Evolutionary conservation across 2,329 filamentous ascomycete genomes (phyloP).

Genomic region (Colletotrichum filicis): DNA sequence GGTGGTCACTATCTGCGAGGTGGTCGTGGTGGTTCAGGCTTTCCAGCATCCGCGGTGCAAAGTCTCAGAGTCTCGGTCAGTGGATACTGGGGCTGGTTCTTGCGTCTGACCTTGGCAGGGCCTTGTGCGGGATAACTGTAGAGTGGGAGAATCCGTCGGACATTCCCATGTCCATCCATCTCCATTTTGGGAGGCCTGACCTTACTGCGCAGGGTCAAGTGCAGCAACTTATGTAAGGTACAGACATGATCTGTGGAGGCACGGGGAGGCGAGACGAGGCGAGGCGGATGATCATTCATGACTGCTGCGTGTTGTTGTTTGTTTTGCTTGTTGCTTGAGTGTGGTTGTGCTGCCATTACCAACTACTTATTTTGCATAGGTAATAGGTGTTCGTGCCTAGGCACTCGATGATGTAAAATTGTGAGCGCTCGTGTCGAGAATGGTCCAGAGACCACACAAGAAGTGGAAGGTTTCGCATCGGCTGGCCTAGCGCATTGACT

Average conservation of each 20-base stretch:
- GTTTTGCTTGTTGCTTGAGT: constrained; percentile 6
- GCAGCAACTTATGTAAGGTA: constrained; percentile 31
- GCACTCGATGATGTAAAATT: not conserved
- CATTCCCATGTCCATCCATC: constrained; percentile 23
- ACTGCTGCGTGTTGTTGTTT: constrained; percentile 10
- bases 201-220: constrained; percentile 12
- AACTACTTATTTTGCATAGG: not conserved
- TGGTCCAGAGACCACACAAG: not conserved
- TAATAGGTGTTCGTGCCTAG: not conserved
- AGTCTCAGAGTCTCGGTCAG: constrained; percentile 8
- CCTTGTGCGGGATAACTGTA: constrained; percentile 13
- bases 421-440: not conserved
- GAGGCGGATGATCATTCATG: not conserved
- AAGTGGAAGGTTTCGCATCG: constrained; percentile 17
- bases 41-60: not conserved
- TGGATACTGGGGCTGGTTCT: constrained; percentile 10
- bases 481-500: constrained; percentile 7
- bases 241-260: not conserved
- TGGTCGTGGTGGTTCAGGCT: not conserved
- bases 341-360: not conserved
- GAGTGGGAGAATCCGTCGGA: constrained; percentile 19
- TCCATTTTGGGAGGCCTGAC: constrained; percentile 10
- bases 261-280: not conserved
- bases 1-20: too few relatives aligned
- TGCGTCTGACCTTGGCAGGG: constrained; percentile 28